Evolutionary conservation across 1,139 yeast species (phyloP).

Genomic region (Geotrichum reessii): DNA sequence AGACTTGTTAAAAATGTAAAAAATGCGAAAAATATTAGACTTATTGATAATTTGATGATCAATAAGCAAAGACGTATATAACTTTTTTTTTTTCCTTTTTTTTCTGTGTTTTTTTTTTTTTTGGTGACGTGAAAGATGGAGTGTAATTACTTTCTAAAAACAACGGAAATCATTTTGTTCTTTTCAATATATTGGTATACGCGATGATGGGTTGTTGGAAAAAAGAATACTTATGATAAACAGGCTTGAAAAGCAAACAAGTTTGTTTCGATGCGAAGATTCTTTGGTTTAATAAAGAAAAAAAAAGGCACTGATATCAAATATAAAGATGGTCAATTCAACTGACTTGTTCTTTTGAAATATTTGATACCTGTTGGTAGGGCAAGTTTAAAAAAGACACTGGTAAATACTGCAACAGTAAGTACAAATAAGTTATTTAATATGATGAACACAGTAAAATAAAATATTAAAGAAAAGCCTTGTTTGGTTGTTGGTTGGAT

Average conservation of each 20-base stretch:
- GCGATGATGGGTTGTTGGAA: not conserved
- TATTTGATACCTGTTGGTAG: not conserved
- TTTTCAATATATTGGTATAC: not conserved
- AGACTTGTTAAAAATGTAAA: not conserved
- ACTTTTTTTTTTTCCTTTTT: not conserved
- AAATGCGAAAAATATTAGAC: not conserved
- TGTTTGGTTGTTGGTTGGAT: not conserved
- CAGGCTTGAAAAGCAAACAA: not conserved
- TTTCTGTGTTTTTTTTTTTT: not conserved
- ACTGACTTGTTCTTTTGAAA: not conserved
- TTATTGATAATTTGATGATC: not conserved
- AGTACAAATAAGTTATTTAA: slow-evolving; percentile 1
- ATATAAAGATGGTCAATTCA: not conserved
- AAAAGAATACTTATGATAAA: not conserved
- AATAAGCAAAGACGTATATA: not conserved
- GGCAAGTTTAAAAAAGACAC: not conserved
- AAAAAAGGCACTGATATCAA: not conserved
- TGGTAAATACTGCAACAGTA: not conserved
- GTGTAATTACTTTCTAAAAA: not conserved
- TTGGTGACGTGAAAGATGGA: not conserved
- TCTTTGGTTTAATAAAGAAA: not conserved
- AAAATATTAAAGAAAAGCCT: not conserved
- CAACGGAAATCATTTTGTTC: not conserved
- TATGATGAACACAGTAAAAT: not conserved
- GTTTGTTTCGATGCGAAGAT: not conserved